Evolutionary conservation across 2,329 filamentous ascomycete genomes (phyloP).

Genomic region (Alternaria sp.): DNA sequence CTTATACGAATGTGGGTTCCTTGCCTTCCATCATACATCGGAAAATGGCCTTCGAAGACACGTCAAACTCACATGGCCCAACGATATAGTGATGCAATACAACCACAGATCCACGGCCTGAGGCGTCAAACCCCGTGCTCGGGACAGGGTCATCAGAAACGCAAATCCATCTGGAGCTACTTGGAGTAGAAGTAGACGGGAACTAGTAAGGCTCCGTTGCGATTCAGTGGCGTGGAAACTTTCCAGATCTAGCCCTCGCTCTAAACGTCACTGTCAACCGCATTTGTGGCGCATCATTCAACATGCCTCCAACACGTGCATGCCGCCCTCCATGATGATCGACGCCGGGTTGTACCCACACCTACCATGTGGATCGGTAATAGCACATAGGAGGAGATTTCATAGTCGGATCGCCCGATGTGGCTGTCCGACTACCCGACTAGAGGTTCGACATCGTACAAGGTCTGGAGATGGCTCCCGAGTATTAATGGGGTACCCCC

Average conservation of each 20-base stretch:
- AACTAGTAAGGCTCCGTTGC: background rate
- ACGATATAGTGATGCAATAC: background rate
- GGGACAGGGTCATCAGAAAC: background rate
- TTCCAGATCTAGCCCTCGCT: slow-evolving; percentile 3
- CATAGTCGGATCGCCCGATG: slow-evolving; percentile 7
- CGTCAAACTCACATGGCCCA: background rate
- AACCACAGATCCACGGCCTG: background rate
- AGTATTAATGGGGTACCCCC: slow-evolving; percentile 6
- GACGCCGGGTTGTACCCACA: slow-evolving; percentile 4
- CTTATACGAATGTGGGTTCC: background rate
- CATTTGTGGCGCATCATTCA: slow-evolving; percentile 10
- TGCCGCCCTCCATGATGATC: slow-evolving; percentile 3
- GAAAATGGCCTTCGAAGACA: background rate
- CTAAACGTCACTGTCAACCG: slow-evolving; percentile 4
- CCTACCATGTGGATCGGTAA: slow-evolving; percentile 6
- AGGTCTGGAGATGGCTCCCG: slow-evolving; percentile 7
- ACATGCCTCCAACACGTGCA: slow-evolving; percentile 1
- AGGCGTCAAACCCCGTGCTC: background rate
- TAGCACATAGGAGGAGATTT: slow-evolving; percentile 3
- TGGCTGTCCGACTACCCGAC: slow-evolving; percentile 4
- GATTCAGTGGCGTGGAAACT: background rate
- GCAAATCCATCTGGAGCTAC: background rate
- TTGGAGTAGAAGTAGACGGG: background rate
- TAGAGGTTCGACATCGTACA: background rate
- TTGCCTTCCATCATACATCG: background rate